A percentile compares a stretch with the other conserved stretches of the same genome.
Evolutionary conservation across 352 stramenopile genomes (phyloP).

Genomic region (Phytophthora palmivora): DNA sequence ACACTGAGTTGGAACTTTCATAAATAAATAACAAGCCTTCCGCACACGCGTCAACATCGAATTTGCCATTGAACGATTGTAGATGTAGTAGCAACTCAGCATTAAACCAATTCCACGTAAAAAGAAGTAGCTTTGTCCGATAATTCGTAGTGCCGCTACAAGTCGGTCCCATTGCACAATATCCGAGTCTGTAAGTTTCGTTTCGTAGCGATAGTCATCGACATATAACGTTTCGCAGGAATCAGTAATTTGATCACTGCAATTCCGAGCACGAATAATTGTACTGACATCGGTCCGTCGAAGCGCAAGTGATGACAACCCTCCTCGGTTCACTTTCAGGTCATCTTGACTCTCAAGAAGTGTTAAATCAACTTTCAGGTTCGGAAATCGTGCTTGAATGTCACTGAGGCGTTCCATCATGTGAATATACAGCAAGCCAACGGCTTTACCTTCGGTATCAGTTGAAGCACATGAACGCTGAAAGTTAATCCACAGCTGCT

Average conservation of each 20-base stretch:
- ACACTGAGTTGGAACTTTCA: conserved; percentile 51
- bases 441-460: conserved; percentile 2
- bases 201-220: conserved; percentile 55
- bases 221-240: conserved; percentile 44
- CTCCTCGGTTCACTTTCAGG: conserved; percentile 16
- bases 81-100: conserved; percentile 29
- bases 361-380: conserved; percentile 24
- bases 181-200: conserved; percentile 23
- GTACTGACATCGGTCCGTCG: conserved; percentile 31
- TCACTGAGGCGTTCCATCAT: conserved; percentile 11
- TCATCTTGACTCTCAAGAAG: conserved; percentile 39
- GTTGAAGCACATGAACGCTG: conserved; percentile 15
- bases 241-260: conserved; percentile 1
- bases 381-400: conserved; percentile 17
- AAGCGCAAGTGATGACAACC: conserved; percentile 5
- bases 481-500: conserved; percentile 36
- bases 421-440: conserved; percentile 20
- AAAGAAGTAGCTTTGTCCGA: conserved; percentile 57
- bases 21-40: conserved; percentile 33
- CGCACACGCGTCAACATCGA: neutral
- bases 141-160: conserved; percentile 26
- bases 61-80: neutral
- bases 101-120: conserved; percentile 36
- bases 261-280: conserved; percentile 32
- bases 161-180: conserved; percentile 36